Percentiles rank a stretch among this genome's conserved stretches.
Conservation (phyloP, 371 early-diverging fungal species). For the Circinella minor region DNA sequence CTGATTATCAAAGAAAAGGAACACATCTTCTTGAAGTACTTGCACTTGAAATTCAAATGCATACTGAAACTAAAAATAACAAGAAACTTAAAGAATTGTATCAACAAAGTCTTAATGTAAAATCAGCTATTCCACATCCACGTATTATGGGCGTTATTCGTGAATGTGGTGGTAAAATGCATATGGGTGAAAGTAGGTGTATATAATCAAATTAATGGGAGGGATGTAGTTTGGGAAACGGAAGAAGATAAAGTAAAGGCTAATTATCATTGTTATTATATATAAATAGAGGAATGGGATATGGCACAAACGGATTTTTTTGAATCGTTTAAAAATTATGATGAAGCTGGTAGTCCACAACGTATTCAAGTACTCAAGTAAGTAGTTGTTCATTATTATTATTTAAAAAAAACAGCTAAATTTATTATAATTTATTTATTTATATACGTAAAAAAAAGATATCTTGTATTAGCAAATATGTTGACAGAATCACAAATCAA, state of each 20-base stretch:
- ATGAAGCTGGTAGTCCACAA: conserved; percentile 93
- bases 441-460: conserved; percentile 38
- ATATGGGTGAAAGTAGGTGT: conserved; percentile 86
- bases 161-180: conserved; percentile 98
- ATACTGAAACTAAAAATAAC: conserved; percentile 85
- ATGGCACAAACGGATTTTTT: conserved; percentile 93
- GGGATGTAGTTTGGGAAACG: not conserved
- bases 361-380: conserved; percentile 93
- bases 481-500: conserved; percentile 92
- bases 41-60: conserved; percentile 94
- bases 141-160: conserved; percentile 96
- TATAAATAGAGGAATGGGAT: conserved; percentile 81
- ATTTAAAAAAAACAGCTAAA: not conserved
- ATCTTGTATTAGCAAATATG: conserved; percentile 95
- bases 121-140: conserved; percentile 95
- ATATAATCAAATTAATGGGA: no score
- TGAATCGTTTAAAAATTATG: conserved; percentile 96
- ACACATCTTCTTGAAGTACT: conserved; percentile 90
- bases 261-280: not conserved
- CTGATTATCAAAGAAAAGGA: conserved; percentile 88
- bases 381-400: not conserved
- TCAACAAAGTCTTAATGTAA: conserved; percentile 85
- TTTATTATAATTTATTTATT: no score
- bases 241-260: not conserved
- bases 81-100: conserved; percentile 89